Conservation (phyloP, 495 filamentous ascomycete species). For the Aspergillus affinis region DNA sequence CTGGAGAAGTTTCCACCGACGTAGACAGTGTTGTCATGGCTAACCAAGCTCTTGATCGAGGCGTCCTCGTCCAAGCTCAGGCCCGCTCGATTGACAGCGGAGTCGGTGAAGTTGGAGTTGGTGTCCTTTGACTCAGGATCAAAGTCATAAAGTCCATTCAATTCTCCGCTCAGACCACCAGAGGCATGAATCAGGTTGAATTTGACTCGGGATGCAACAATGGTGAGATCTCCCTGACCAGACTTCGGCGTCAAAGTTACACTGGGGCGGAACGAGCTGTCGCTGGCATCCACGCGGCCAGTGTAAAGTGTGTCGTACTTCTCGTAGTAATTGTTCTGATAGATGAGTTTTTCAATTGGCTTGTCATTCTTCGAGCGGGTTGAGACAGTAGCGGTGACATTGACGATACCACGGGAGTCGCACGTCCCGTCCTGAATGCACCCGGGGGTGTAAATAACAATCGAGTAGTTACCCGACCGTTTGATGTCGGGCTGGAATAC, state of each 20-base stretch:
- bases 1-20: slow-evolving; percentile 85
- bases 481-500: slow-evolving; percentile 81
- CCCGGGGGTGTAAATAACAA: slow-evolving; percentile 88
- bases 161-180: slow-evolving; percentile 45
- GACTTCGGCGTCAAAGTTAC: slow-evolving; percentile 73
- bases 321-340: slow-evolving; percentile 89
- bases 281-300: slow-evolving; percentile 76
- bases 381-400: slow-evolving; percentile 71
- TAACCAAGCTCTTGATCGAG: slow-evolving; percentile 60
- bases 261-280: slow-evolving; percentile 70
- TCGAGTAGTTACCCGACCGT: slow-evolving; percentile 84
- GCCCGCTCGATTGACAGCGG: slow-evolving; percentile 72
- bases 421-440: slow-evolving; percentile 81
- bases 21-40: slow-evolving; percentile 61
- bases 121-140: slow-evolving; percentile 58
- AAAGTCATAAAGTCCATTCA: slow-evolving; percentile 93
- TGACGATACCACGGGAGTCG: slow-evolving; percentile 68
- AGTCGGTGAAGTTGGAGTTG: slow-evolving; percentile 65
- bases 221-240: slow-evolving; percentile 65
- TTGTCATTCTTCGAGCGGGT: slow-evolving; percentile 41
- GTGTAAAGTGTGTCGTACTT: slow-evolving; percentile 92
- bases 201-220: slow-evolving; percentile 83
- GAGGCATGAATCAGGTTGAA: slow-evolving; percentile 69
- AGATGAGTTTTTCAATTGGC: slow-evolving; percentile 53
- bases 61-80: slow-evolving; percentile 62